Conservation (phyloP, 2,329 filamentous ascomycete genomes). For the Elsinoe arachidis region DNA sequence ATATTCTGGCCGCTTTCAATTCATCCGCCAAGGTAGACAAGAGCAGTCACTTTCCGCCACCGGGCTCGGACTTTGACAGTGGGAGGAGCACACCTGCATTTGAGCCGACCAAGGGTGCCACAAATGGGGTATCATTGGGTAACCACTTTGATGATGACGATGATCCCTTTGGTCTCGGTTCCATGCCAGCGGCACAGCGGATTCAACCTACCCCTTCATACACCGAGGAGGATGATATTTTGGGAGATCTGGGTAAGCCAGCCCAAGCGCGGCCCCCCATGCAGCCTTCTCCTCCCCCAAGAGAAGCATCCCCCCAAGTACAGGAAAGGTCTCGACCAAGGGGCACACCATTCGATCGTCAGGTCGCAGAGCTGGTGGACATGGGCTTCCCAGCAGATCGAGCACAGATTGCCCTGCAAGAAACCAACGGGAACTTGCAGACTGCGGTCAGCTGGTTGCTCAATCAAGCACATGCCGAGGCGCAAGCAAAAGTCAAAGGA, state of each 20-base stretch:
- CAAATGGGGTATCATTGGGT: neutral
- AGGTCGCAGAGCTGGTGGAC: constrained; percentile 80
- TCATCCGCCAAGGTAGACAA: constrained; percentile 50
- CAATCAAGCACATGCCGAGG: constrained; percentile 80
- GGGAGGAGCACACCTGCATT: constrained; percentile 33
- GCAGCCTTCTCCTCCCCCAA: constrained; percentile 17
- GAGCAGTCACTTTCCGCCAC: constrained; percentile 50
- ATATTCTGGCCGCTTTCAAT: constrained; percentile 54
- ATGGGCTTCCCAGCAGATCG: constrained; percentile 89
- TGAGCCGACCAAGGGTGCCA: constrained; percentile 8
- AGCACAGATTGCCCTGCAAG: constrained; percentile 67
- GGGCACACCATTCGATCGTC: constrained; percentile 56
- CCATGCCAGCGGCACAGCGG: constrained; percentile 19
- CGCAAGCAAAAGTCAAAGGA: constrained; percentile 57
- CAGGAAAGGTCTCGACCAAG: neutral
- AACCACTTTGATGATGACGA: constrained; percentile 53
- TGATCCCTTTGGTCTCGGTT: constrained; percentile 74
- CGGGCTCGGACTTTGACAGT: constrained; percentile 28
- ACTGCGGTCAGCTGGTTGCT: constrained; percentile 81
- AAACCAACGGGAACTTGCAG: constrained; percentile 77
- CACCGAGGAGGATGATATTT: constrained; percentile 53
- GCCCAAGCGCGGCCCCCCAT: constrained; percentile 37
- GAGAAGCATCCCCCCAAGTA: neutral
- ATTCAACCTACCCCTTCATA: constrained; percentile 18
- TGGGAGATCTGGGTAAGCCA: constrained; percentile 52